Evolutionary conservation across 805 yeast species (phyloP), one percentile per base, ranked within the genome.

Genomic region (Yarrowia yakushimensis): DNA sequence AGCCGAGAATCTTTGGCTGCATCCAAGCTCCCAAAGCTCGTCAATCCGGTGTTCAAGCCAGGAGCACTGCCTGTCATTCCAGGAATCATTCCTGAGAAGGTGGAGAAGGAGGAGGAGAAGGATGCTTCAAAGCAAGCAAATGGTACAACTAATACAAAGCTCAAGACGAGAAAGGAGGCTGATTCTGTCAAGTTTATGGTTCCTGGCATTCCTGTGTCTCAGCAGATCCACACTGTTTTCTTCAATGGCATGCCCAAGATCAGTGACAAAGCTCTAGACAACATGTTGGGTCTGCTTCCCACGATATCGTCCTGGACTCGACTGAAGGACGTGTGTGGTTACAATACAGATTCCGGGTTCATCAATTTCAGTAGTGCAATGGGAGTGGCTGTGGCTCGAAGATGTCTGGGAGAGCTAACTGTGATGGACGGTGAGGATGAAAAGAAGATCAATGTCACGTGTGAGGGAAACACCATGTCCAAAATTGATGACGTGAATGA

Each of bases 221-320:
- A 36, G 33, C 59, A 52, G 59, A 52, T 52, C 15, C 43, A 52
- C 23, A 52, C 59, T 7, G 59, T 52, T 3, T 52, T 52, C 28
- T 52, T 52, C 59, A 52, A 36, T 10, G 43, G 59, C 13, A 52
- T 52, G 59, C 59, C 59, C 25, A 52, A 36, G 43, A 52, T 52
- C 43, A 52, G 43, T 25, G 59, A 52, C 43, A 52, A 52, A 25
- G 59, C 59, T 9, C 15, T 52, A 4, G 59, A 52, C 33, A 17
- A 12, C 17, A 30, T 52, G 23, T 3, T 52, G 15, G 59, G 22
- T 15, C 23, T 52, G 25, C 30, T 52, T 4, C 59, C 59, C 12
- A 52, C 59, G 59, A 52, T 52, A 52, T 23, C 59, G 17, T n/a
- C 33, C 3, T 52, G 59, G 59, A 17, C 28, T 13, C 43, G 59